These are phyloP conservation scores for Gastrolobium bilobum DNA, from an alignment of 306 rosid genomes.

Conservation along the genomic window DNA sequence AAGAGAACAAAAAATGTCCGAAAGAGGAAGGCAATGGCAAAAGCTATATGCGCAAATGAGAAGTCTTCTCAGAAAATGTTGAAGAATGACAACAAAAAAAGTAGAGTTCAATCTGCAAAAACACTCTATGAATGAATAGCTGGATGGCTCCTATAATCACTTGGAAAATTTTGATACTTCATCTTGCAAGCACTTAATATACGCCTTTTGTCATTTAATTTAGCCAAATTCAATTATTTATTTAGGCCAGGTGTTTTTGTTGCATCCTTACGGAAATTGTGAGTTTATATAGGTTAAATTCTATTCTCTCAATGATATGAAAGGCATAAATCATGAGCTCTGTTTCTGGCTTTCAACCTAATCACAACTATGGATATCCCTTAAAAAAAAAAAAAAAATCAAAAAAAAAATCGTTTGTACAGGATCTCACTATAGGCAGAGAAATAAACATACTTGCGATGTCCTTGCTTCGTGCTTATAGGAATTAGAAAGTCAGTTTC, in stretches of 20 bases:
- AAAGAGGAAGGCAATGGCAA: constrained; percentile 70
- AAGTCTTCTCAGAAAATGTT: constrained; percentile 60
- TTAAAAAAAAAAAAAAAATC: not conserved
- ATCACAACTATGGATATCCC: not conserved
- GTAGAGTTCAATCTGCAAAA: constrained; percentile 80
- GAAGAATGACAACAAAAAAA: constrained; percentile 74
- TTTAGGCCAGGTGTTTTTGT: constrained; percentile 12
- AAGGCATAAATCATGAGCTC: not conserved
- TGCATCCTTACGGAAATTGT: not conserved
- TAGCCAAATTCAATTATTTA: constrained; percentile 30
- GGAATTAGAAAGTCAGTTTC: too few species aligned
- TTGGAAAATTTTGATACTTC: constrained; percentile 25
- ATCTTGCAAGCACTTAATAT: constrained; percentile 7
- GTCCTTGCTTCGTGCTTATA: too few species aligned
- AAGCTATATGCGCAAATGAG: constrained; percentile 74
- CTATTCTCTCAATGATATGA: not conserved
- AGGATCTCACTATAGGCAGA: not conserved
- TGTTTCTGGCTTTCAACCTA: not conserved
- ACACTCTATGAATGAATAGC: constrained; percentile 70
- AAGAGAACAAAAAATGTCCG: constrained; percentile 85
- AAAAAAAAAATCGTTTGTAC: not conserved
- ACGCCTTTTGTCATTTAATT: constrained; percentile 7
- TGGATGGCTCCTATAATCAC: constrained; percentile 9
- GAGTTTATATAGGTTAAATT: not conserved
- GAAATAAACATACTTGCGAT: too few species aligned